These are phyloP conservation scores for Mortierella alpina DNA, from an alignment of 192 early-diverging fungal species.

Conservation along the genomic window DNA sequence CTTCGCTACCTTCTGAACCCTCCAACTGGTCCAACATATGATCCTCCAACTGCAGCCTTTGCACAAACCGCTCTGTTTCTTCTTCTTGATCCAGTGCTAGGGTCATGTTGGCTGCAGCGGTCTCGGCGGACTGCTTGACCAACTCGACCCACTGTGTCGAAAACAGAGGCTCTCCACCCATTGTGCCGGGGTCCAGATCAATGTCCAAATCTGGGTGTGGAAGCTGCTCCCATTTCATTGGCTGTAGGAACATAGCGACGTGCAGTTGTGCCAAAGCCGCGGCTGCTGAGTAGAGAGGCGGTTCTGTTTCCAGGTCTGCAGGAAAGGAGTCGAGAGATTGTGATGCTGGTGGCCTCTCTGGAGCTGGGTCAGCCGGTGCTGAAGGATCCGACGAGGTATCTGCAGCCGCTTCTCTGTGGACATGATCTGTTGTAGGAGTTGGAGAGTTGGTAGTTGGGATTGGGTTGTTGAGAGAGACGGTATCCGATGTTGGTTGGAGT, in stretches of 20 bases:
- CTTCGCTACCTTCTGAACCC: background rate
- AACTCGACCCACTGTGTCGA: constrained; percentile 33
- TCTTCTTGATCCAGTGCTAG: constrained; percentile 46
- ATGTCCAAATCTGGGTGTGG: constrained; percentile 46
- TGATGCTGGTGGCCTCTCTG: background rate
- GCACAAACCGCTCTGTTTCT: constrained; percentile 32
- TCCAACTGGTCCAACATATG: background rate
- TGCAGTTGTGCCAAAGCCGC: constrained; percentile 5
- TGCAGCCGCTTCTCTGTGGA: background rate
- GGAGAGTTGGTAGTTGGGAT: background rate
- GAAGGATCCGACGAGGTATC: background rate
- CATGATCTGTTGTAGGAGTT: background rate
- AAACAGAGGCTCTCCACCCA: constrained; percentile 45
- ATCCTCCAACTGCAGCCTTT: constrained; percentile 7
- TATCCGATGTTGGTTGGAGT: background rate
- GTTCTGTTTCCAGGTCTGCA: background rate
- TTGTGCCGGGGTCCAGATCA: constrained; percentile 33
- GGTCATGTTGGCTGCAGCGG: constrained; percentile 41
- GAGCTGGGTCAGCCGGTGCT: background rate
- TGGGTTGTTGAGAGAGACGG: background rate
- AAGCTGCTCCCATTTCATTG: constrained; percentile 45
- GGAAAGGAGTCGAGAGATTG: background rate
- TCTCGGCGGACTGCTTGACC: constrained; percentile 21
- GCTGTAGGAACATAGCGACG: constrained; percentile 24
- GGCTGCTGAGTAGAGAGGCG: constrained; percentile 4